Evolutionary conservation across 2,329 filamentous ascomycete species (phyloP), one percentile per base, ranked within the genome.

Genomic region (Pseudogymnoascus sp.): DNA sequence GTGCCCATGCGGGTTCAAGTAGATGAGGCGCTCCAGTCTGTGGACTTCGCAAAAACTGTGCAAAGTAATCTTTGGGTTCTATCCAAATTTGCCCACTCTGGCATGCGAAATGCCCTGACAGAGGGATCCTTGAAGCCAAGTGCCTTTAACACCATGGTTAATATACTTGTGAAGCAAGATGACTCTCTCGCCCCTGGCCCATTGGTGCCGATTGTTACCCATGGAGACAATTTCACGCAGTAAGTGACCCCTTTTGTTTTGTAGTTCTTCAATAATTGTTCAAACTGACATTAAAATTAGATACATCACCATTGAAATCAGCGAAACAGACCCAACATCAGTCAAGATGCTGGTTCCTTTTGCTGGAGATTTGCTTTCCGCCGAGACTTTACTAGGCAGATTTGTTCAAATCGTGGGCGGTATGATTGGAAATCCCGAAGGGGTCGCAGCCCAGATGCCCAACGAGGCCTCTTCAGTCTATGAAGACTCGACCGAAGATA

Each of bases 141-240:
- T 36, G 10, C 36, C 10, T 63, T 48, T 23, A 54, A 63, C 51
- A 63, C 62, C 11, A 63, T 63, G 62, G 43, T 54, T 6, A 63
- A 63, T 36, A 63, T 63, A 31, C 62, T 63, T 21, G 28, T 54
- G 10, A 57, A 57, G 25, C 51, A 57, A 34, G 25, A 57, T 34
- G 25, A 34, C 11, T 19, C n/a, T 14, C 25, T 57, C 10, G 4
- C 28, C 8, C n/a, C 28, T 21, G 28, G 51, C 4, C 51, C 51
- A 57, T 57, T 57, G n/a, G 51, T 34, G 25, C 51, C 51, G 11
- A 57, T 57, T 34, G n/a, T 57, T 14, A 57, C 28, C 7, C 51
- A 57, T 3, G 51, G 51, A 34, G 51, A 57, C 16, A 57, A 57
- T 34, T 57, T 34, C 25, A 57, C 51, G n/a, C 51, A 57, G 51